Percentiles rank a stretch among this genome's conserved stretches.
These are phyloP conservation scores for Fusarium veterinarium DNA, from an alignment of 2,329 filamentous ascomycete genomes.

Conservation along the genomic window DNA sequence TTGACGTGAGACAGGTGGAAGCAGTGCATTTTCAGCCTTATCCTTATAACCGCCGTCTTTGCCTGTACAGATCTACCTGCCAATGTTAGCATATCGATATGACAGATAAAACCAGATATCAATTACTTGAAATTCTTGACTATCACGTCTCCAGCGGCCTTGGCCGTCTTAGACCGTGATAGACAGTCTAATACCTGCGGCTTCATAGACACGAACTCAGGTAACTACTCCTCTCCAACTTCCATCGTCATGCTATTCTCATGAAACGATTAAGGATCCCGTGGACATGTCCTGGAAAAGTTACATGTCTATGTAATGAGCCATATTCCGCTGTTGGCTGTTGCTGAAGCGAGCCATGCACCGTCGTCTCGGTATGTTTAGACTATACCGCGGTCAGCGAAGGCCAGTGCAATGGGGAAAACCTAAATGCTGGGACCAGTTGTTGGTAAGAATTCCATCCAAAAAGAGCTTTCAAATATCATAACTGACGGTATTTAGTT, in stretches of 20 bases:
- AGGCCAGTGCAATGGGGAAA: neutral
- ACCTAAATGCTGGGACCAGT: neutral
- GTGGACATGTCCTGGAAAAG: neutral
- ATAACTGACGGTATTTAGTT: neutral
- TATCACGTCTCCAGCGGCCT: neutral
- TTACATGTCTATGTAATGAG: neutral
- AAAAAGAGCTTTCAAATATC: no score
- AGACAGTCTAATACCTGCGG: neutral
- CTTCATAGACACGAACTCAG: neutral
- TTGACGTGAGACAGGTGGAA: neutral
- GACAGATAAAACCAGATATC: neutral
- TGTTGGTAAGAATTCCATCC: neutral
- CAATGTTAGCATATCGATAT: neutral
- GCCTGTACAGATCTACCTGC: rapidly evolving
- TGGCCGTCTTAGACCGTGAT: neutral
- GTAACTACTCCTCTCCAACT: neutral
- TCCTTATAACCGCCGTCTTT: neutral
- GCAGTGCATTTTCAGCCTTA: neutral
- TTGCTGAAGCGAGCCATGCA: neutral
- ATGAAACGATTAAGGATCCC: neutral
- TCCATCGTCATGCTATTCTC: rapidly evolving
- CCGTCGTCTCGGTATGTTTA: neutral
- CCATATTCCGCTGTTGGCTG: neutral
- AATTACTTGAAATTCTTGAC: neutral
- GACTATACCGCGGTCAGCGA: neutral